phyloP scores from a whole-genome alignment of 306 rosid species.

The Dalbergia cochinchinensis region DNA sequence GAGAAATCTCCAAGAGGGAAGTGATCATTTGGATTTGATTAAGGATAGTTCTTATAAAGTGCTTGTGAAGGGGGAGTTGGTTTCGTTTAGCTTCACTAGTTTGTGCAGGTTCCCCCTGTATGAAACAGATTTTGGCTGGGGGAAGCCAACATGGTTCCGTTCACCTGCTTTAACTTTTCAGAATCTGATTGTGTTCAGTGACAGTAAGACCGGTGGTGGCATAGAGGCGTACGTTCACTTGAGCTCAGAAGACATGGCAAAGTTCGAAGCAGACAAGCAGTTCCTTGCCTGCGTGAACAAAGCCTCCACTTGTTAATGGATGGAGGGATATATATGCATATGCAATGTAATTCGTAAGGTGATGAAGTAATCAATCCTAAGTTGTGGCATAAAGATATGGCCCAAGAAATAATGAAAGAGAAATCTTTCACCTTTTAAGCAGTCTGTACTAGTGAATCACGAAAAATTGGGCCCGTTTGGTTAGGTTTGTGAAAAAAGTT shows the following conservation, averaged over 20 bases:
- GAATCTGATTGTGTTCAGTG: slow-evolving; percentile 58
- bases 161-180: slow-evolving; percentile 53
- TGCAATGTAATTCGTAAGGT: background rate
- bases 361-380: background rate
- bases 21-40: slow-evolving; percentile 32
- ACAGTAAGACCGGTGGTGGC: slow-evolving; percentile 54
- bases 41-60: slow-evolving; percentile 32
- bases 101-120: slow-evolving; percentile 64
- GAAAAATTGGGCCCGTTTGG: too few relatives aligned
- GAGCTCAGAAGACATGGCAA: slow-evolving; percentile 59
- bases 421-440: background rate
- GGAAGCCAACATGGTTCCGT: slow-evolving; percentile 63
- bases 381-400: background rate
- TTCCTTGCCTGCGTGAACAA: slow-evolving; percentile 42
- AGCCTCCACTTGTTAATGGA: background rate
- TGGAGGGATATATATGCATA: background rate
- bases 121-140: slow-evolving; percentile 72
- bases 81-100: slow-evolving; percentile 54
- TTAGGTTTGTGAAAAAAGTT: too few relatives aligned
- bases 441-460: too few relatives aligned
- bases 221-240: slow-evolving; percentile 63
- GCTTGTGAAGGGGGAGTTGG: slow-evolving; percentile 47
- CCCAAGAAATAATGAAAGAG: too few relatives aligned
- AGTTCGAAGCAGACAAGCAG: slow-evolving; percentile 52
- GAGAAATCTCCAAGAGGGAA: slow-evolving; percentile 41